Evolutionary conservation across 1,284 basidiomycete species (phyloP).

Genomic region (Vanrija pseudolonga): DNA sequence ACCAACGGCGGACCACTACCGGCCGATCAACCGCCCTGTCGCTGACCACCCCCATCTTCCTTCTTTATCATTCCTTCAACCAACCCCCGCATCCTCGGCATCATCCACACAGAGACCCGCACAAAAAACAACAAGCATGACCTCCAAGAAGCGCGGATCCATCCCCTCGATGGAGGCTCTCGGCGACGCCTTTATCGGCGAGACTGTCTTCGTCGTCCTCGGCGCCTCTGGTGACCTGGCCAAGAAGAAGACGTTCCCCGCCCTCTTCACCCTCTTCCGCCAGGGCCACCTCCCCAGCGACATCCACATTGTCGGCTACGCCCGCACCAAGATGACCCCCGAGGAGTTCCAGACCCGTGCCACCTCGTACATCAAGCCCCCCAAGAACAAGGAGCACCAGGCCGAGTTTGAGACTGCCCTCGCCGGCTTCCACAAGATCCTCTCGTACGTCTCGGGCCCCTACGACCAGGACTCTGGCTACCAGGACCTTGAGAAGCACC

Average conservation of each 20-base stretch:
- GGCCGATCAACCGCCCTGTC: no score
- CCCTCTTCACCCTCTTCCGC: constrained; percentile 81
- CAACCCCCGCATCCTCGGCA: no score
- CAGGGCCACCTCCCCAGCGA: constrained; percentile 74
- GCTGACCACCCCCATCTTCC: no score
- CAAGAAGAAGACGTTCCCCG: constrained; percentile 99
- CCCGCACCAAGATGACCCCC: constrained; percentile 71
- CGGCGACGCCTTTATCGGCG: constrained; percentile 70
- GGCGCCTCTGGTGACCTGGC: constrained; percentile 97
- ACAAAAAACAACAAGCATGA: no score
- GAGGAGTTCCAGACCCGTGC: constrained; percentile 79
- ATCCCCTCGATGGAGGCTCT: constrained; percentile 81
- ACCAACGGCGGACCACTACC: no score
- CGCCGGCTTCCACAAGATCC: constrained; percentile 73
- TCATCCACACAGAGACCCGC: no score
- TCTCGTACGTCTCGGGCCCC: constrained; percentile 76
- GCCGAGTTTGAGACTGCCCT: constrained; percentile 55
- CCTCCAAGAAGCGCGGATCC: constrained; percentile 28
- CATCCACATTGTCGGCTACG: constrained; percentile 88
- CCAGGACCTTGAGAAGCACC: constrained; percentile 66
- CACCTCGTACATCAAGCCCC: constrained; percentile 76
- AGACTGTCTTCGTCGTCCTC: constrained; percentile 86
- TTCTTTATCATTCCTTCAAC: no score
- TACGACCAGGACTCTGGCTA: constrained; percentile 83
- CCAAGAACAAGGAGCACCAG: constrained; percentile 57